Evolutionary conservation across 176 grass and related monocot species (phyloP), one percentile per base, ranked within the genome.

Genomic region (Triticum urartu): DNA sequence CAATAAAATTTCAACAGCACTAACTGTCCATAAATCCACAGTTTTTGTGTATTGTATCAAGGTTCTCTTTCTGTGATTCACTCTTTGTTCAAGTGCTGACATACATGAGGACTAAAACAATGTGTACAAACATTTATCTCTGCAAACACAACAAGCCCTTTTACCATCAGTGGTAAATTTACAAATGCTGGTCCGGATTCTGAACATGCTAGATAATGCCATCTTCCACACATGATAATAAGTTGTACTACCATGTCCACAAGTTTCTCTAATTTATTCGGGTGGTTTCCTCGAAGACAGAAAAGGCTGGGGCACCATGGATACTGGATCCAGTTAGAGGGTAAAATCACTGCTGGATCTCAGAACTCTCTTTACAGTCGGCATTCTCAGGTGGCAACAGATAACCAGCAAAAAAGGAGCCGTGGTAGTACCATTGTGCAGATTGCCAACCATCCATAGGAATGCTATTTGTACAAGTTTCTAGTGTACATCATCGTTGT

Each of bases 401-500:
- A 54, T 76, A 38, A 84, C 21, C 56, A 59, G 17, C 34, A 61
- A 21, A 15, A 84, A 76, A 47, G 24, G 71, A 75, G 25, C 36
- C 6, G 47, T 30, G 63, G 54, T 70, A 12, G 48, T 11, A 30
- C 48, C 47, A 81, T 64, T 17, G 4, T 32, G 30, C 9, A 3
- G 9, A 62, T 68, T 68, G 21, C 1, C 28, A 15, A 76, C 67
- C 36, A 58, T 81, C 11, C 42, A 18, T 3, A 24, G 18, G 75
- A 80, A 60, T 60, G 63, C 38, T 88, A 91, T 66, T 20, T 79
- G 2, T 39, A 18, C 40, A 77, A 12, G 20, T 88, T 90, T 90
- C 77, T 86, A 6, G 92, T 92, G 88, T 99, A 99, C 90, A 99
- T 89, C 97, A 99, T 99, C n/a, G 94, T 96, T 9, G 92, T 96